Evolutionary conservation across 1,284 basidiomycete genomes (phyloP), one percentile per base, ranked within the genome.

Genomic region (Moesziomyces parantarcticus): DNA sequence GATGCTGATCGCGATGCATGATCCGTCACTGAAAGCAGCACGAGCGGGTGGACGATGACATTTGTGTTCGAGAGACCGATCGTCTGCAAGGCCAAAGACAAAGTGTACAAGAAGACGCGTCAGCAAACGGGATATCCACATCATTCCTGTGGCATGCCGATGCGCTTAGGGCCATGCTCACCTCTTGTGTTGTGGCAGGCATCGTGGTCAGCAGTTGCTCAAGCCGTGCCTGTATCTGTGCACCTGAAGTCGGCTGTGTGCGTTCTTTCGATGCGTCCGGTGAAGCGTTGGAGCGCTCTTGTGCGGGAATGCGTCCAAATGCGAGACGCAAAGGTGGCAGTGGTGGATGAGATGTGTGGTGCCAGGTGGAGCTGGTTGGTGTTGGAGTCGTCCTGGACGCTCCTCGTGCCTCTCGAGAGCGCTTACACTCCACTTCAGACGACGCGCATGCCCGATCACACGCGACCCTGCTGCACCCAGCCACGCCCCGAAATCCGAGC

Each of bases 11-110:
- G 74, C 16, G 82, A 80, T 34, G 82, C 82, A 51, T 83, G 82
- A 49, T 83, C 82, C 26, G 82, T 81, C n/a, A 83, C 82, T 5
- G 82, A 83, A 25, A 83, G 78, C n/a, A 83, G 75, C 34, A 83
- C 82, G 20, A 83, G 66, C 0, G 82, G 82, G 58, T 83, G 82
- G 26, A 83, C 77, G 36, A 83, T 70, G 48, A 83, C 78, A 47
- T 78, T 76, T 32, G 78, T 79, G 43, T 62, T 68, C 23, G 79
- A 75, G 55, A 75, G 67, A 49, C 54, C 61, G 60, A 75, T 72
- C 21, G 72, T 71, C 67, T 75, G 67, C 56, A 21, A 39, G 8
- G 16, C 32, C 6, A 25, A n/a, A 4, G 20, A 5, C 11, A 1
- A 16, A 16, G 21, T 22, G 10, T 8, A n/a, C 21, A 14, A 14